Conservation (phyloP, 2,329 filamentous ascomycete species). For the Botrytis porri region DNA sequence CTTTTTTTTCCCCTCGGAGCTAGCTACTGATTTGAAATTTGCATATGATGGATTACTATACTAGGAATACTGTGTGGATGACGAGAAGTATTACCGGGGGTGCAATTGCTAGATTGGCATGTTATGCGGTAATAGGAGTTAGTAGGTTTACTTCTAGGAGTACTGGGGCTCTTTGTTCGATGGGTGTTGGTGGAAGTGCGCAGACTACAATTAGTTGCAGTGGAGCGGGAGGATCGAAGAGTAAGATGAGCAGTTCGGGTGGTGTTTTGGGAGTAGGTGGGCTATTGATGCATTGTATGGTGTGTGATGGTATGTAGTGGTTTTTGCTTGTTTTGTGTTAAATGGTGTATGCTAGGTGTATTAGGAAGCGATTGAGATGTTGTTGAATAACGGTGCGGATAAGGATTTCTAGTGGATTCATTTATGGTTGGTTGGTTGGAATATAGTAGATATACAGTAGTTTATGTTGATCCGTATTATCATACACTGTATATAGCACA, state of each 20-base stretch:
- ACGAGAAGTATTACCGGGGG: not conserved
- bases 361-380: no score
- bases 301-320: no score
- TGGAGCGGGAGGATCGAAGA: not conserved
- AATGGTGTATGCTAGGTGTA: not conserved
- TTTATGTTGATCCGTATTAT: no score
- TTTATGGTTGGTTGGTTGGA: no score
- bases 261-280: not conserved
- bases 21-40: accelerated
- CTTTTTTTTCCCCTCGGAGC: accelerated
- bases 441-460: no score
- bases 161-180: not conserved
- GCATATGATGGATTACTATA: not conserved
- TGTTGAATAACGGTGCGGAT: no score
- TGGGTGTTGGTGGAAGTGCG: not conserved
- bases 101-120: not conserved
- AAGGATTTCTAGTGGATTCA: no score
- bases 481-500: no score
- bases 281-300: not conserved
- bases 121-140: not conserved
- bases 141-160: not conserved
- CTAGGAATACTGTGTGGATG: not conserved
- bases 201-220: not conserved
- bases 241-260: not conserved
- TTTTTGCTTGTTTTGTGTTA: not conserved